Evolutionary conservation across 129 eudicot species (phyloP).

Genomic region (Calendula officinalis): DNA sequence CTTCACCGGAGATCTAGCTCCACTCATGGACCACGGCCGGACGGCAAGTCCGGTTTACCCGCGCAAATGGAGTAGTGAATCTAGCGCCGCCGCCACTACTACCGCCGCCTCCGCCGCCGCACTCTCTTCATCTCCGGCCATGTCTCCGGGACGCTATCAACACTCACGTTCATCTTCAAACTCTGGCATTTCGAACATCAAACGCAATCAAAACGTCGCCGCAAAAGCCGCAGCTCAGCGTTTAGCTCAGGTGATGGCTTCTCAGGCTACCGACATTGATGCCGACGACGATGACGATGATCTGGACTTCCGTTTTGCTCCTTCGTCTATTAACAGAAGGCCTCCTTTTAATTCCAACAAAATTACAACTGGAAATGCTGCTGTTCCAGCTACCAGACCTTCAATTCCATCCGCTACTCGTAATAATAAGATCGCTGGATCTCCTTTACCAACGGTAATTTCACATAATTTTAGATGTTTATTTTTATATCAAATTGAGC

Average conservation of each 20-base stretch:
- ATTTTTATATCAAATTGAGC: neutral
- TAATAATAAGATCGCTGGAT: conserved; percentile 49
- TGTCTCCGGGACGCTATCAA: conserved; percentile 50
- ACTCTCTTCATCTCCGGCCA: conserved; percentile 42
- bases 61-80: conserved; percentile 84
- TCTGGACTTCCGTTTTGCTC: conserved; percentile 60
- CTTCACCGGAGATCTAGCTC: conserved; percentile 32
- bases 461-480: neutral
- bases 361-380: conserved; percentile 16
- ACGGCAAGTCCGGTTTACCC: conserved; percentile 42
- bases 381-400: conserved; percentile 22
- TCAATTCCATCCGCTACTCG: conserved; percentile 27
- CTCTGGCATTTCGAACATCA: conserved; percentile 70
- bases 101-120: conserved; percentile 33
- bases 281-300: conserved; percentile 55
- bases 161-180: conserved; percentile 65
- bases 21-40: conserved; percentile 39
- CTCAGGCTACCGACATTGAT: conserved; percentile 58
- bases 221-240: conserved; percentile 99
- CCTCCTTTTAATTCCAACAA: conserved; percentile 32
- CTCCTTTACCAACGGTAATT: conserved; percentile 65
- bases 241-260: conserved; percentile 97
- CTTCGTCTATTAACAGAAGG: conserved; percentile 50
- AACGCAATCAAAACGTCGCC: conserved; percentile 89
- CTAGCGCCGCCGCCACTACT: conserved; percentile 33